These are phyloP conservation scores for Fusarium gaditjirri DNA, from an alignment of 2,329 filamentous ascomycete genomes.

Conservation along the genomic window DNA sequence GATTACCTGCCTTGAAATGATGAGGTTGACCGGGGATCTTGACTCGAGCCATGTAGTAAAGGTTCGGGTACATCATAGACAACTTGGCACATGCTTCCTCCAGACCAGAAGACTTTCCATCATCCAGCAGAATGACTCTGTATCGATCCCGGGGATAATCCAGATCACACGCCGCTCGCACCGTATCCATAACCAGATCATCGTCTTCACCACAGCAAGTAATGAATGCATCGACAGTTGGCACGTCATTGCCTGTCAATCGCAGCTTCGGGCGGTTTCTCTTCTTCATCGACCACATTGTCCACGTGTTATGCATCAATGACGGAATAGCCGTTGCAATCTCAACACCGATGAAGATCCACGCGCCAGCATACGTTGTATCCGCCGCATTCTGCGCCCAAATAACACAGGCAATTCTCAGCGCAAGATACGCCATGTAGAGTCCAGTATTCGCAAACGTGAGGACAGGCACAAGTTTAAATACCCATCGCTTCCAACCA, in stretches of 20 bases:
- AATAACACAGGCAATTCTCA: constrained; percentile 64
- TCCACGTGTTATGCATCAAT: constrained; percentile 67
- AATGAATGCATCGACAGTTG: constrained; percentile 67
- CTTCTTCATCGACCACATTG: constrained; percentile 66
- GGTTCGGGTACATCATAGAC: constrained; percentile 56
- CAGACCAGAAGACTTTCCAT: constrained; percentile 59
- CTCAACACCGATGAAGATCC: constrained; percentile 68
- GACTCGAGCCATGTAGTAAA: constrained; percentile 63
- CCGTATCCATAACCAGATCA: constrained; percentile 66
- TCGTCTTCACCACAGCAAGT: constrained; percentile 68
- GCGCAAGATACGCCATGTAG: constrained; percentile 61
- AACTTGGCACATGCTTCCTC: constrained; percentile 53
- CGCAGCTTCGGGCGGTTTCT: constrained; percentile 64
- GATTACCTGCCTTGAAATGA: constrained; percentile 73
- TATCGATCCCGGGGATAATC: constrained; percentile 66
- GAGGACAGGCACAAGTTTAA: constrained; percentile 51
- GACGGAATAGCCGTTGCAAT: constrained; percentile 63
- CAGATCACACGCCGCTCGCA: constrained; percentile 62
- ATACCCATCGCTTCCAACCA: constrained; percentile 56
- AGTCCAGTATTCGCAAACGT: constrained; percentile 55
- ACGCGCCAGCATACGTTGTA: constrained; percentile 60
- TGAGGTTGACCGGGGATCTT: constrained; percentile 61
- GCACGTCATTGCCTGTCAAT: constrained; percentile 59
- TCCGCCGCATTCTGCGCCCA: constrained; percentile 57
- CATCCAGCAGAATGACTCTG: constrained; percentile 66